phyloP scores from a whole-genome alignment of 179 eudicot species.

The Beta corolliflora region DNA sequence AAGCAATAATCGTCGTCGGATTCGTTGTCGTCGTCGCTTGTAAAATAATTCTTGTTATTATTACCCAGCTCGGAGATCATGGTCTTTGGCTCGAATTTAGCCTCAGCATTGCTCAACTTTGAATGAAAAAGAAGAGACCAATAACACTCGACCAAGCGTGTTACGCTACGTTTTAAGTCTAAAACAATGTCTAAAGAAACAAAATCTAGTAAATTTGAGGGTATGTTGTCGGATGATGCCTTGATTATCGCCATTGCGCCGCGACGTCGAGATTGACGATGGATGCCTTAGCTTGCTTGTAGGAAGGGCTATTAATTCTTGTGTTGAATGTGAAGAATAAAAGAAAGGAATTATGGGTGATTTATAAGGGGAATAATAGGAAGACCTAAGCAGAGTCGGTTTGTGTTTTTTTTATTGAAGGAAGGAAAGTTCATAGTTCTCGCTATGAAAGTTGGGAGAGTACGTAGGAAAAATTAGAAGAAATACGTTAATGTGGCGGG shows the following conservation, averaged over 20 bases:
- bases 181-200: conserved; percentile 2
- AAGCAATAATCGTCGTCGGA: not conserved
- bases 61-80: not conserved
- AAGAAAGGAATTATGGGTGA: not conserved
- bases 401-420: no score
- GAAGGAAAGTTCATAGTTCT: no score
- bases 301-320: no score
- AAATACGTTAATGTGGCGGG: no score
- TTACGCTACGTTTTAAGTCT: not conserved
- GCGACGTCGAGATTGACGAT: no score
- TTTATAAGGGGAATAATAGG: no score
- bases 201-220: conserved; percentile 10
- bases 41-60: not conserved
- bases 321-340: not conserved
- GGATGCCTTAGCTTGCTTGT: not conserved
- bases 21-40: not conserved
- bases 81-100: not conserved
- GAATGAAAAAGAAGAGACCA: not conserved
- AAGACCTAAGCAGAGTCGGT: no score
- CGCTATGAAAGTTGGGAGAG: no score
- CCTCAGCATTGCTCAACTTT: not conserved
- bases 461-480: no score
- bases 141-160: conserved; percentile 1
- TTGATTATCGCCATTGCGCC: not conserved
- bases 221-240: not conserved